These are phyloP conservation scores for Quercus lobata DNA, from an alignment of 331 rosid species.

Conservation along the genomic window DNA sequence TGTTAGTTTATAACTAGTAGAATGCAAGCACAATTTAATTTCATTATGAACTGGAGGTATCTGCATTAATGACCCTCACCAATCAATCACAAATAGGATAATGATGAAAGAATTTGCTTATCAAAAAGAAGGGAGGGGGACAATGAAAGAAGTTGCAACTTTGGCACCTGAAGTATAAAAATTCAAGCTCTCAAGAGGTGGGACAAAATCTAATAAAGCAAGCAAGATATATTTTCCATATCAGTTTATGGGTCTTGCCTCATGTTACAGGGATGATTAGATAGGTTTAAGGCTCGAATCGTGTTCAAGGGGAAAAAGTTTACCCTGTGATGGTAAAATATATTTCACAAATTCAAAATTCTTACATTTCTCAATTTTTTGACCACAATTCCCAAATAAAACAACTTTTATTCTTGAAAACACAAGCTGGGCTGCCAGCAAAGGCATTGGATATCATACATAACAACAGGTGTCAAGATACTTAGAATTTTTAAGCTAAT, in stretches of 20 bases:
- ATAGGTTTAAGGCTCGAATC: neutral
- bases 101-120: neutral
- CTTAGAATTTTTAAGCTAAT: neutral
- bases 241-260: neutral
- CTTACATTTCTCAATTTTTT: neutral
- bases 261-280: neutral
- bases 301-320: neutral
- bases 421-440: neutral
- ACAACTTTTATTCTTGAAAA: neutral
- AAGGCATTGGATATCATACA: neutral
- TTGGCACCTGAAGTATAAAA: neutral
- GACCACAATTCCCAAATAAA: neutral
- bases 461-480: neutral
- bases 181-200: neutral
- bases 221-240: neutral
- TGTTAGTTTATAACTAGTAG: neutral
- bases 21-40: neutral
- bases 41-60: neutral
- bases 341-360: neutral
- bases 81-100: neutral
- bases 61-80: neutral
- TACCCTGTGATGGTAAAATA: neutral
- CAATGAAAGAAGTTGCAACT: neutral
- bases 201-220: neutral
- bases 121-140: too few species aligned